A percentile compares a stretch with the other conserved stretches of the same genome.
phyloP scores from a whole-genome alignment of 2,329 filamentous ascomycete species.

The Paecilomyces sp. region DNA sequence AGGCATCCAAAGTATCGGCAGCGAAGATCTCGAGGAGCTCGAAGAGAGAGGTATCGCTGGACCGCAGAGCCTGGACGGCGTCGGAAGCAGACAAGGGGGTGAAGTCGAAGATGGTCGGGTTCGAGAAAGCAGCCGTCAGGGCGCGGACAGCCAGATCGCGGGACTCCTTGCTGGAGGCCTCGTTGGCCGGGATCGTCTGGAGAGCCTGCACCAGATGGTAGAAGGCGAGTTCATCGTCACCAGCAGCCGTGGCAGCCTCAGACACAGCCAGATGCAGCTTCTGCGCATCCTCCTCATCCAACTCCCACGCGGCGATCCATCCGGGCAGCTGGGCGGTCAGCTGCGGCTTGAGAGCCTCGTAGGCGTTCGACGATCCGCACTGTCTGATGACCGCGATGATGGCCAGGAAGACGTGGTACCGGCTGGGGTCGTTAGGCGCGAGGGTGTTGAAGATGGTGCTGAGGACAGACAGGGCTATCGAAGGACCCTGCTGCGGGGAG shows the following conservation, averaged over 20 bases:
- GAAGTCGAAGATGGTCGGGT: conserved; percentile 64
- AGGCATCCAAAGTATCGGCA: conserved; percentile 89
- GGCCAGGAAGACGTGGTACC: conserved; percentile 85
- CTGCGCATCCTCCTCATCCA: conserved; percentile 73
- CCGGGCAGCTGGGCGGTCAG: conserved; percentile 67
- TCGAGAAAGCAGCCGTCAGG: conserved; percentile 59
- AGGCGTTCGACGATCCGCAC: conserved; percentile 63
- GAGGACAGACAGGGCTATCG: conserved; percentile 81
- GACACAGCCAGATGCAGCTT: conserved; percentile 78
- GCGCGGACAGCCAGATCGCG: conserved; percentile 56
- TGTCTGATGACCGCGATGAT: conserved; percentile 76
- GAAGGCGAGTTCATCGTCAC: conserved; percentile 70
- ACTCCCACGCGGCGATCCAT: conserved; percentile 79
- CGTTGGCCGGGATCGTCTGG: conserved; percentile 61
- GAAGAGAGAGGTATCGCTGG: conserved; percentile 76
- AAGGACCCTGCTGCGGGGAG: conserved; percentile 76
- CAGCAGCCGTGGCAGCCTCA: conserved; percentile 69
- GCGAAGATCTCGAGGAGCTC: conserved; percentile 94
- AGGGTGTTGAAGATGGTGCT: conserved; percentile 97
- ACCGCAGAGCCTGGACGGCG: conserved; percentile 76
- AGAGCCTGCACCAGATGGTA: conserved; percentile 69
- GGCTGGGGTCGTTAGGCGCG: conserved; percentile 64
- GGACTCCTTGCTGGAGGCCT: conserved; percentile 48
- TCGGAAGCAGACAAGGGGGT: conserved; percentile 63
- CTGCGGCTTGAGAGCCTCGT: conserved; percentile 76